phyloP scores from a whole-genome alignment of 305 asterid species.

The Fraxinus latifolia region DNA sequence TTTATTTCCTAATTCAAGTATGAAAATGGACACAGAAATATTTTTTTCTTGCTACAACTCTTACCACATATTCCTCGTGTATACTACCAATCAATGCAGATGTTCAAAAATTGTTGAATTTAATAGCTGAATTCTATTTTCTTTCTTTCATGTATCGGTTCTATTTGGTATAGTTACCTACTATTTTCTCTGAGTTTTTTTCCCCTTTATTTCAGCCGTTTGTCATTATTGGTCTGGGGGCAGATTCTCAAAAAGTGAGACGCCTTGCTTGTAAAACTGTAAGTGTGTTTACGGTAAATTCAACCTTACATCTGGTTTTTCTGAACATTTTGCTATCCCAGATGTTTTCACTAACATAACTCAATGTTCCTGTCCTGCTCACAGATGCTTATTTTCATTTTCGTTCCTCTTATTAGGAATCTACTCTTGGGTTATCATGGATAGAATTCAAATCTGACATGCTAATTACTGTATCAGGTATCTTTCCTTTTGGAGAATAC shows the following conservation, averaged over 20 bases:
- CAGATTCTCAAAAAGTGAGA: constrained; percentile 75
- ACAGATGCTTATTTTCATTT: not conserved
- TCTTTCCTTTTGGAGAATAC: constrained; percentile 61
- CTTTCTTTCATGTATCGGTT: not conserved
- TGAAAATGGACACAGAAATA: not conserved
- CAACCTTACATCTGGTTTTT: constrained; percentile 11
- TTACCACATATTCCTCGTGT: not conserved
- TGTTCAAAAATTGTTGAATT: not conserved
- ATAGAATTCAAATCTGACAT: constrained; percentile 18
- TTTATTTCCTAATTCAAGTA: not conserved
- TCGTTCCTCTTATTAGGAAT: not conserved
- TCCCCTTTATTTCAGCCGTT: constrained; percentile 52
- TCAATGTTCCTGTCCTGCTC: not conserved
- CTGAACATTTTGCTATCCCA: constrained; percentile 7
- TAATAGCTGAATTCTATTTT: not conserved
- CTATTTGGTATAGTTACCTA: constrained; percentile 1
- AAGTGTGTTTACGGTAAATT: constrained; percentile 27
- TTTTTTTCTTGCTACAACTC: not conserved
- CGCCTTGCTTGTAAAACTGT: constrained; percentile 73
- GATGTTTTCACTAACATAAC: not conserved
- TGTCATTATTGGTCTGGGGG: constrained; percentile 71
- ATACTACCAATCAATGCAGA: constrained; percentile 15
- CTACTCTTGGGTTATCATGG: not conserved
- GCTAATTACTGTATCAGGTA: constrained; percentile 46
- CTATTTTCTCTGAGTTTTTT: constrained; percentile 22